These are phyloP conservation scores for Apiotrichum gracile DNA, from an alignment of 1,284 basidiomycete species.

Conservation along the genomic window DNA sequence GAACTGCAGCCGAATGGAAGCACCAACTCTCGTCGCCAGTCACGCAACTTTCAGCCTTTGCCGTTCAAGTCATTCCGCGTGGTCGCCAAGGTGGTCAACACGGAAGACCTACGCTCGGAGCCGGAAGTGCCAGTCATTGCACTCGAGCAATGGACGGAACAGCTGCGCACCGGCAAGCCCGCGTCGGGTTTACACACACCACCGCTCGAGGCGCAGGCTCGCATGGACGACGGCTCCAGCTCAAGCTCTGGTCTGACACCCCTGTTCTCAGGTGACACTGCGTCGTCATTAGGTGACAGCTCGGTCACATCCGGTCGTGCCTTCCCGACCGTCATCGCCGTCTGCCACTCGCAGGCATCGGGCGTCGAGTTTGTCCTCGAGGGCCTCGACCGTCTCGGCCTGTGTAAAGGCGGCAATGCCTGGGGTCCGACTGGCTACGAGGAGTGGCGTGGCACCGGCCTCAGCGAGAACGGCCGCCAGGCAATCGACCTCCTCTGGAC, in stretches of 20 bases:
- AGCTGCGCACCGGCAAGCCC: constrained; percentile 18
- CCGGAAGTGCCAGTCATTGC: constrained; percentile 18
- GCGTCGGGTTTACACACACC: constrained; percentile 8
- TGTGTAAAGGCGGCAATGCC: constrained; percentile 43
- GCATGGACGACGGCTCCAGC: not conserved
- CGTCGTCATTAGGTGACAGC: constrained; percentile 3
- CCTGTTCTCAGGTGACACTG: not conserved
- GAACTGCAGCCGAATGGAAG: not conserved
- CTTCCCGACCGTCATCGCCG: constrained; percentile 47
- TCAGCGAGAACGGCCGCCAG: constrained; percentile 41
- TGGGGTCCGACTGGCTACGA: constrained; percentile 49
- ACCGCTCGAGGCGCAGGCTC: constrained; percentile 2
- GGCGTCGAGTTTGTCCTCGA: constrained; percentile 48
- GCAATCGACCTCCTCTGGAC: constrained; percentile 44
- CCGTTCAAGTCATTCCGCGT: constrained; percentile 45
- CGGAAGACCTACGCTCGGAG: constrained; percentile 35
- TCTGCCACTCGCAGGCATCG: constrained; percentile 43
- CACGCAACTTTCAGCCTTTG: constrained; percentile 26
- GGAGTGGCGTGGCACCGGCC: constrained; percentile 45
- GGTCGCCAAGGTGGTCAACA: constrained; percentile 41
- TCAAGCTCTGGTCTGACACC: not conserved
- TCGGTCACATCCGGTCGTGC: constrained; percentile 23
- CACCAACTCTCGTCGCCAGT: not conserved
- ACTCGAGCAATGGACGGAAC: constrained; percentile 22
- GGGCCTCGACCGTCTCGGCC: constrained; percentile 44